These are phyloP conservation scores for Diaporthe sp. DNA, from an alignment of 2,329 filamentous ascomycete genomes.

Conservation along the genomic window DNA sequence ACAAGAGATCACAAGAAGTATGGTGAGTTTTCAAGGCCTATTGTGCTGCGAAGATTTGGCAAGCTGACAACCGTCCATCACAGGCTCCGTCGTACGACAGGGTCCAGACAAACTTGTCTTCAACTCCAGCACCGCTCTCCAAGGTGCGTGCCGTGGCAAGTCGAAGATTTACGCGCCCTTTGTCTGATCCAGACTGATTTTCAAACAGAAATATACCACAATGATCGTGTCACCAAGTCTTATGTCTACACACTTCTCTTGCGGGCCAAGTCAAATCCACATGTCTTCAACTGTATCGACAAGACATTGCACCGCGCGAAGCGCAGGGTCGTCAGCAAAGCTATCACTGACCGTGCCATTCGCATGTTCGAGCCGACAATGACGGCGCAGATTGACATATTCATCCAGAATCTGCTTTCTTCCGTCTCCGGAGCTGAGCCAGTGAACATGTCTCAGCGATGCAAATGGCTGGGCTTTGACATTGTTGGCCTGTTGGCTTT, in stretches of 20 bases:
- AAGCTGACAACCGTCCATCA: not conserved
- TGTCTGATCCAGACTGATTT: not conserved
- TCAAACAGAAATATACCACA: slow-evolving; percentile 12
- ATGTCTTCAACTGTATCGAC: slow-evolving; percentile 27
- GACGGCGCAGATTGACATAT: slow-evolving; percentile 43
- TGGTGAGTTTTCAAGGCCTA: not conserved
- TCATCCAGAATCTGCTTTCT: slow-evolving; percentile 3
- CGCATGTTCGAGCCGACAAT: slow-evolving; percentile 45
- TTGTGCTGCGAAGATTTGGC: not conserved
- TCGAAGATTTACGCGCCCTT: not conserved
- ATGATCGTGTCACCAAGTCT: slow-evolving; percentile 20
- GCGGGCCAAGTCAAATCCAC: not conserved
- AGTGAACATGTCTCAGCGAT: slow-evolving; percentile 41
- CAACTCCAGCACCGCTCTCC: not conserved
- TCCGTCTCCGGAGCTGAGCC: not conserved
- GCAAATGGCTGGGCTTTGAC: slow-evolving; percentile 40
- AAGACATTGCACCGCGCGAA: not conserved
- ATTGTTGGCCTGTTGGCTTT: slow-evolving; percentile 43
- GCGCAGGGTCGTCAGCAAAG: slow-evolving; percentile 27
- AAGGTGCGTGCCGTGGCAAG: not conserved
- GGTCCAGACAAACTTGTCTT: slow-evolving; percentile 31
- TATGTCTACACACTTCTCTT: slow-evolving; percentile 10
- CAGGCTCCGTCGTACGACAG: slow-evolving; percentile 2
- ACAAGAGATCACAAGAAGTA: slow-evolving; percentile 7
- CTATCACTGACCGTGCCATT: slow-evolving; percentile 42